Conservation (phyloP, 768 basidiomycete genomes). For the Mycena vulgaris region DNA sequence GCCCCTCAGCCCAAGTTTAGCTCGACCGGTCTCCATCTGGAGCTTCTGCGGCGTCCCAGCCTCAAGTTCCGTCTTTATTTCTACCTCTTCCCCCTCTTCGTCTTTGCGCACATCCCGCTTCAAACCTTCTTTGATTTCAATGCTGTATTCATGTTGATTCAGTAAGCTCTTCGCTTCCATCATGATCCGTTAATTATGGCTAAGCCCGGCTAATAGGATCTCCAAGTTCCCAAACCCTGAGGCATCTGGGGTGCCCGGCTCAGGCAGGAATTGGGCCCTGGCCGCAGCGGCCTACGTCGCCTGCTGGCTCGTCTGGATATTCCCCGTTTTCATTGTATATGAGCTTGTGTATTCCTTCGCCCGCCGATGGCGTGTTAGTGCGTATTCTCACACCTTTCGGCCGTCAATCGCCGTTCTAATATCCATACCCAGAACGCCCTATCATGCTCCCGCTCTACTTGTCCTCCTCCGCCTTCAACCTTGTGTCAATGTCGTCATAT, state of each 20-base stretch:
- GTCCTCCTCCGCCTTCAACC: constrained; percentile 83
- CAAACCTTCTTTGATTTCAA: constrained; percentile 95
- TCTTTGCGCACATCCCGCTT: constrained; percentile 79
- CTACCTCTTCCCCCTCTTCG: constrained; percentile 78
- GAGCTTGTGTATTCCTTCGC: constrained; percentile 83
- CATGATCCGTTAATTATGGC: constrained; percentile 25
- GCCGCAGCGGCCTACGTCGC: constrained; percentile 88
- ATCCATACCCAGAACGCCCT: constrained; percentile 75
- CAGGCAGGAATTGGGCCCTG: constrained; percentile 85
- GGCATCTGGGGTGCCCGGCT: constrained; percentile 78
- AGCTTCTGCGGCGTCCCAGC: constrained; percentile 76
- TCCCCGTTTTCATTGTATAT: constrained; percentile 82
- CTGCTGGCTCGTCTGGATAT: constrained; percentile 83
- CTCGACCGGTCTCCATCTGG: constrained; percentile 76
- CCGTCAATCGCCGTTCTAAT: constrained; percentile 22
- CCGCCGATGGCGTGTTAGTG: constrained; percentile 85
- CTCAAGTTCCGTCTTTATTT: constrained; percentile 71
- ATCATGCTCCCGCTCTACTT: constrained; percentile 87
- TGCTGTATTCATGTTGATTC: constrained; percentile 84
- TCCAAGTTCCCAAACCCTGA: constrained; percentile 81
- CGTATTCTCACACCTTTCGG: constrained; percentile 55
- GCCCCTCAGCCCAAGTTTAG: constrained; percentile 76
- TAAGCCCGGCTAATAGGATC: constrained; percentile 61
- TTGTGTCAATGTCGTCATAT: constrained; percentile 85
- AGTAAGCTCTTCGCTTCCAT: constrained; percentile 68